phyloP scores from a whole-genome alignment of 2,329 filamentous ascomycete genomes.

The Didymella keratinophila region DNA sequence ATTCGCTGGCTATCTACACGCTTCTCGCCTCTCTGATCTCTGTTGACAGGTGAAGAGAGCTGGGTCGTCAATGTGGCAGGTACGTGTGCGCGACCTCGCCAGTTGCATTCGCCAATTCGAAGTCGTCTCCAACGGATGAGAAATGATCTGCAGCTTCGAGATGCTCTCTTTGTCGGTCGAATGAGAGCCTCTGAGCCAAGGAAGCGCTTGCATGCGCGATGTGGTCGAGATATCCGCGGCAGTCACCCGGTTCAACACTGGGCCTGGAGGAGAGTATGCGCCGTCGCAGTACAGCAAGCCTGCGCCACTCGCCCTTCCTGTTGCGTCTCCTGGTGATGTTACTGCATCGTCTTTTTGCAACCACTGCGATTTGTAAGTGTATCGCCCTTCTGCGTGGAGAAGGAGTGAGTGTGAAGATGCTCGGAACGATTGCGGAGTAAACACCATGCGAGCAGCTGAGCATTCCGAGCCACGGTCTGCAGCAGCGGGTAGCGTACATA shows the following conservation, averaged over 20 bases:
- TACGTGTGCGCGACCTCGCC: not conserved
- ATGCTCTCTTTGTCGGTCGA: not conserved
- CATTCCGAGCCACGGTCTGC: constrained; percentile 9
- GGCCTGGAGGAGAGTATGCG: not conserved
- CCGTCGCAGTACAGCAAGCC: not conserved
- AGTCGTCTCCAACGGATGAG: not conserved
- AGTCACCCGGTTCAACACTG: not conserved
- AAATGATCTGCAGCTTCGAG: not conserved
- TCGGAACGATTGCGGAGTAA: constrained; percentile 15
- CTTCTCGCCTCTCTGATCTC: not conserved
- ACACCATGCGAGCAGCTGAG: constrained; percentile 1
- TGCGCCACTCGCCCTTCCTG: not conserved
- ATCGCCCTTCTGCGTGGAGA: not conserved
- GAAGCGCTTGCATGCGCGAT: not conserved
- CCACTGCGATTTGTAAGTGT: not conserved
- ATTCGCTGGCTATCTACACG: not conserved
- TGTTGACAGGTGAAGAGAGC: not conserved
- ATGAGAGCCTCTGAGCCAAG: not conserved
- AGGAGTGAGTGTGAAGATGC: not conserved
- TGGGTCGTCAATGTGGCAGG: not conserved
- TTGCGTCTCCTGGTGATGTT: not conserved
- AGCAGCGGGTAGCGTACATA: constrained; percentile 12
- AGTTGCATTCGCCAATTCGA: not conserved
- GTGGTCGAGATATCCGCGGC: not conserved
- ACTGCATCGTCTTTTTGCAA: not conserved